Evolutionary conservation across 495 filamentous ascomycete genomes (phyloP).

Genomic region (Neurospora sp.): DNA sequence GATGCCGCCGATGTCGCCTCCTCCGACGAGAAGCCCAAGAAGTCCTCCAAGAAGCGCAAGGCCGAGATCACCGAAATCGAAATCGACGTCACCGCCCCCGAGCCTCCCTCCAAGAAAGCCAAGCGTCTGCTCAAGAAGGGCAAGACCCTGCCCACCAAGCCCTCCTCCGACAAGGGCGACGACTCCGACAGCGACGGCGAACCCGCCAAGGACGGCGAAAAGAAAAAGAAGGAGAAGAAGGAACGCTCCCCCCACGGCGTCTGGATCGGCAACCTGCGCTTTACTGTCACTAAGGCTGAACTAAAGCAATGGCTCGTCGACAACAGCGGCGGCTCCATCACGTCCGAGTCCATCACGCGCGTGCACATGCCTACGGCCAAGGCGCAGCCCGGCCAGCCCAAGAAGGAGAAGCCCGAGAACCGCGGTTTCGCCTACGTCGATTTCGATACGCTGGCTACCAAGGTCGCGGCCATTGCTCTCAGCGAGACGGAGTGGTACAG

Average conservation of each 20-base stretch:
- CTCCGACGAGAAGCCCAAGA: conserved; percentile 58
- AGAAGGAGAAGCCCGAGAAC: conserved; percentile 38
- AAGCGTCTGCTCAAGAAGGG: conserved; percentile 72
- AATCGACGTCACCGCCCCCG: conserved; percentile 76
- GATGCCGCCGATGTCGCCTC: not conserved
- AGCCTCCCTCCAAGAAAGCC: conserved; percentile 89
- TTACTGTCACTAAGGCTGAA: conserved; percentile 59
- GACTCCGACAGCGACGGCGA: conserved; percentile 20
- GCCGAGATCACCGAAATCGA: conserved; percentile 66
- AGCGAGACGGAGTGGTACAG: conserved; percentile 69
- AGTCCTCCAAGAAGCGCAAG: conserved; percentile 56
- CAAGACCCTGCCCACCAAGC: conserved; percentile 39
- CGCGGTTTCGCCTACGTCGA: conserved; percentile 96
- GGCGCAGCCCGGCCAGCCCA: conserved; percentile 12
- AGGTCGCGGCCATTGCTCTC: conserved; percentile 61
- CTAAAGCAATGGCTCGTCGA: conserved; percentile 68
- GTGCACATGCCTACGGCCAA: conserved; percentile 63
- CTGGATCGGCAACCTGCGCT: conserved; percentile 94
- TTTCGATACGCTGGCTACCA: conserved; percentile 58
- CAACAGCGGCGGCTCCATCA: conserved; percentile 51
- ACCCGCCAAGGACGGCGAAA: conserved; percentile 12
- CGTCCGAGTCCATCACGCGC: conserved; percentile 63
- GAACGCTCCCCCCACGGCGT: conserved; percentile 72
- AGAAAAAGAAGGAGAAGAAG: conserved; percentile 34
- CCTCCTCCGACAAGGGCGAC: conserved; percentile 27